Percentiles rank a stretch among this genome's conserved stretches.
Conservation (phyloP, 176 grass and related monocot genomes). For the Oryza meyeriana region DNA sequence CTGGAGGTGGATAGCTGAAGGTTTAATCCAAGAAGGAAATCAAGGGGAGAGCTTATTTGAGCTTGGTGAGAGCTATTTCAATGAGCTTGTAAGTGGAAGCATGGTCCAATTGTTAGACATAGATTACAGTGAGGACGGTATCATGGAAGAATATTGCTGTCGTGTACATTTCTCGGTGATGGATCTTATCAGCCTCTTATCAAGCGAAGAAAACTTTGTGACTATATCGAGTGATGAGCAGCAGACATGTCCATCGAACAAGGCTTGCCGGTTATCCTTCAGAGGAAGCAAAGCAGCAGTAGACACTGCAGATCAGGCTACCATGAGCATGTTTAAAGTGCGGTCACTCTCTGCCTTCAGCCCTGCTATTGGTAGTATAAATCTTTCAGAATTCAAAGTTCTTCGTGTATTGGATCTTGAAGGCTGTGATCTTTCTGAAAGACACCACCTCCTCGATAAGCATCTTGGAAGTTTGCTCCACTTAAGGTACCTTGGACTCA, state of each 20-base stretch:
- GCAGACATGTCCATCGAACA: background rate
- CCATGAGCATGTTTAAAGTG: background rate
- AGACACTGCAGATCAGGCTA: background rate
- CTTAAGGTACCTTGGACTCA: constrained; percentile 1
- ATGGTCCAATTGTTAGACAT: background rate
- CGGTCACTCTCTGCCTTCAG: background rate
- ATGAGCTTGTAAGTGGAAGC: background rate
- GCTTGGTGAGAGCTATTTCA: background rate
- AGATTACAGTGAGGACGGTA: background rate
- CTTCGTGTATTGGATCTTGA: background rate
- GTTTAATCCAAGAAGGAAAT: background rate
- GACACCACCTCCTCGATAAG: background rate
- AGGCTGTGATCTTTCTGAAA: constrained; percentile 9
- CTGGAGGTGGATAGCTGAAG: constrained; percentile 20
- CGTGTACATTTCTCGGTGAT: background rate
- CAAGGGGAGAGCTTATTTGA: background rate
- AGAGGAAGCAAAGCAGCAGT: background rate
- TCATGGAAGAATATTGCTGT: background rate
- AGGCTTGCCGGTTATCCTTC: background rate
- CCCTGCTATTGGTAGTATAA: background rate
- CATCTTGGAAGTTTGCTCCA: background rate
- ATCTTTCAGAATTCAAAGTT: background rate
- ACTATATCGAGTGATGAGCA: background rate
- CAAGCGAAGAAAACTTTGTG: constrained; percentile 1
- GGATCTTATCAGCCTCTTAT: background rate